Percentiles rank a stretch among this genome's conserved stretches.
These are phyloP conservation scores for Suillus tomentosus DNA, from an alignment of 768 basidiomycete species.

Conservation along the genomic window DNA sequence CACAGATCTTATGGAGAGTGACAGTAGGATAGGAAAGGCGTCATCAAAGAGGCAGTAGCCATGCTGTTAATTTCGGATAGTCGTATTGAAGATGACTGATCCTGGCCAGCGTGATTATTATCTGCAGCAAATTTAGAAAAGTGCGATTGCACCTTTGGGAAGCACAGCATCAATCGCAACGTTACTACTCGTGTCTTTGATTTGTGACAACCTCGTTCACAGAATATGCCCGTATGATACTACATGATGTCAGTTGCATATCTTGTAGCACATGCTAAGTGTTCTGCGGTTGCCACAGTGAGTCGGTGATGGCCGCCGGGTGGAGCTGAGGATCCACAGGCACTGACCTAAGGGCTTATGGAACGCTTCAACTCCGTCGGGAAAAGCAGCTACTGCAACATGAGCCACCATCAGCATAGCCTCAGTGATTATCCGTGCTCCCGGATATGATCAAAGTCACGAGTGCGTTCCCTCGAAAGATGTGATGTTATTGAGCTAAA, in stretches of 20 bases:
- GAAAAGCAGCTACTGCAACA: background rate
- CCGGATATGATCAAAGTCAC: background rate
- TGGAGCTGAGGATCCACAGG: slow-evolving; percentile 4
- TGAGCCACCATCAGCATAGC: background rate
- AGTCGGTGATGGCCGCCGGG: background rate
- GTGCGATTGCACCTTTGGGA: background rate
- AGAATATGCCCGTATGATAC: too few relatives aligned
- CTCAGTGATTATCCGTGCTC: background rate
- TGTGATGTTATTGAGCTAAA: background rate
- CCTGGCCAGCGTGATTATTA: background rate
- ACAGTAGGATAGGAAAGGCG: too few relatives aligned
- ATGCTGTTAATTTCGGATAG: background rate
- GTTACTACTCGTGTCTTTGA: background rate
- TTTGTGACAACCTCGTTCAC: too few relatives aligned
- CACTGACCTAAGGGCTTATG: background rate
- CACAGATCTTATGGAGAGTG: background rate
- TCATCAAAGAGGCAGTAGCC: slow-evolving; percentile 2
- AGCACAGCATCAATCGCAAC: background rate
- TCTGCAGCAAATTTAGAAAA: background rate
- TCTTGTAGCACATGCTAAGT: background rate
- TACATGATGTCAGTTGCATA: too few relatives aligned
- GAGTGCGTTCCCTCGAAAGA: background rate
- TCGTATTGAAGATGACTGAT: background rate
- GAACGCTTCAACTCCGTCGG: slow-evolving; percentile 2
- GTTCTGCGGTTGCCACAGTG: slow-evolving; percentile 2